Evolutionary conservation across 2,329 filamentous ascomycete species (phyloP).

Genomic region (Macrophomina tecta): DNA sequence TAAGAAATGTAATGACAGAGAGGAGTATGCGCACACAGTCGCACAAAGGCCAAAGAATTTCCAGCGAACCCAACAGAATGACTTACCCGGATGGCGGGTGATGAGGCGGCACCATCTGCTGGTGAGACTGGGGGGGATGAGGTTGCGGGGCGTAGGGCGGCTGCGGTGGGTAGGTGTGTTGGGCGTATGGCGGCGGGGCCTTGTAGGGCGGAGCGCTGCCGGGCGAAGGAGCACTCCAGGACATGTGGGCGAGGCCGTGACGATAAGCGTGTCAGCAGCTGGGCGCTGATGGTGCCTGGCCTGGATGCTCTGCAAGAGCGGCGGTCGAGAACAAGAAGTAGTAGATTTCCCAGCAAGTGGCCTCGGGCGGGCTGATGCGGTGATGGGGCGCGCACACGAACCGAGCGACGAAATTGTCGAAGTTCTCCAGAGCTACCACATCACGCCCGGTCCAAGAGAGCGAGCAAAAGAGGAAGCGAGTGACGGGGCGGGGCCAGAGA

Average conservation of each 20-base stretch:
- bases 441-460: constrained; percentile 5
- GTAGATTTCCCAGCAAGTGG: neutral
- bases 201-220: constrained; percentile 41
- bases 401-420: constrained; percentile 24
- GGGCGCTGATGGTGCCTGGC: neutral
- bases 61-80: constrained; percentile 15
- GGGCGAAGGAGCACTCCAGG: constrained; percentile 44
- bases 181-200: constrained; percentile 37
- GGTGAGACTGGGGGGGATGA: constrained; percentile 38
- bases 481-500: neutral
- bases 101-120: constrained; percentile 35
- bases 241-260: constrained; percentile 35
- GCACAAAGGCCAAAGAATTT: constrained; percentile 10
- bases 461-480: neutral
- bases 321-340: neutral
- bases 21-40: constrained; percentile 18
- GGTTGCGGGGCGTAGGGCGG: constrained; percentile 29
- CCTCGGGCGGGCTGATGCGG: constrained; percentile 7
- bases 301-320: neutral
- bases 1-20: neutral
- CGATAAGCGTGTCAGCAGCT: neutral
- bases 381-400: constrained; percentile 15
- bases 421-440: constrained; percentile 20
- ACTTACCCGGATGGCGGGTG: constrained; percentile 43
- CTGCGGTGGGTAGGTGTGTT: constrained; percentile 31